Evolutionary conservation across 306 rosid genomes (phyloP).

Genomic region (Trifolium subterraneum): DNA sequence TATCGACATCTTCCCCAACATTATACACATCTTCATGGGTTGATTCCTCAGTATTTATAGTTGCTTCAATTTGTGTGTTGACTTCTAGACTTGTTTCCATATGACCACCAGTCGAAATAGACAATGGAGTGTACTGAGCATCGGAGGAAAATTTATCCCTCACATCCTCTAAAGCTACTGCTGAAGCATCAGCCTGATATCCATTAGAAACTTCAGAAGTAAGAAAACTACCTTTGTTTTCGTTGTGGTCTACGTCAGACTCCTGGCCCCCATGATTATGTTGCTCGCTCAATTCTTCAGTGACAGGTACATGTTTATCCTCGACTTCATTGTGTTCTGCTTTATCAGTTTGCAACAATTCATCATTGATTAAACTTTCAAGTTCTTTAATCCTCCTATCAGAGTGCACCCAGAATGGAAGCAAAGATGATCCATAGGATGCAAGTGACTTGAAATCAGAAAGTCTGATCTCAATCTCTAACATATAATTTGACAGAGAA

Average conservation of each 20-base stretch:
- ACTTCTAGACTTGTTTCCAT: conserved; percentile 39
- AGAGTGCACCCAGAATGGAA: conserved; percentile 89
- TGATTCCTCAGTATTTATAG: conserved; percentile 50
- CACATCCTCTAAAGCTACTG: conserved; percentile 30
- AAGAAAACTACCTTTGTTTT: conserved; percentile 38
- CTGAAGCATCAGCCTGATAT: conserved; percentile 45
- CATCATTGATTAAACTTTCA: conserved; percentile 65
- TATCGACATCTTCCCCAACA: conserved; percentile 80
- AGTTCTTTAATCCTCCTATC: conserved; percentile 69
- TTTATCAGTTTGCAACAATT: conserved; percentile 49
- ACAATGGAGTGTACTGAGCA: conserved; percentile 46
- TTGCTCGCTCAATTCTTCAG: conserved; percentile 41
- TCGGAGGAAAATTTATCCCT: conserved; percentile 34
- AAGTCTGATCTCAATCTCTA: conserved; percentile 86
- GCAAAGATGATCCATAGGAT: conserved; percentile 69
- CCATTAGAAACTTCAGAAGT: conserved; percentile 47
- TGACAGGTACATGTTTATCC: conserved; percentile 44
- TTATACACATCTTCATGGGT: conserved; percentile 45
- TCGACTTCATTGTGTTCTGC: conserved; percentile 49
- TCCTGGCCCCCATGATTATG: conserved; percentile 41
- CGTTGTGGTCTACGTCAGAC: conserved; percentile 47
- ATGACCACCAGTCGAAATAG: conserved; percentile 42
- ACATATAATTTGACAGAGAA: conserved; percentile 54
- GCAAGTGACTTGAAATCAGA: conserved; percentile 76
- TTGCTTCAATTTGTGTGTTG: conserved; percentile 51